Evolutionary conservation across 2,329 filamentous ascomycete species (phyloP), one percentile per base, ranked within the genome.

Genomic region (Fusarium algeriense): DNA sequence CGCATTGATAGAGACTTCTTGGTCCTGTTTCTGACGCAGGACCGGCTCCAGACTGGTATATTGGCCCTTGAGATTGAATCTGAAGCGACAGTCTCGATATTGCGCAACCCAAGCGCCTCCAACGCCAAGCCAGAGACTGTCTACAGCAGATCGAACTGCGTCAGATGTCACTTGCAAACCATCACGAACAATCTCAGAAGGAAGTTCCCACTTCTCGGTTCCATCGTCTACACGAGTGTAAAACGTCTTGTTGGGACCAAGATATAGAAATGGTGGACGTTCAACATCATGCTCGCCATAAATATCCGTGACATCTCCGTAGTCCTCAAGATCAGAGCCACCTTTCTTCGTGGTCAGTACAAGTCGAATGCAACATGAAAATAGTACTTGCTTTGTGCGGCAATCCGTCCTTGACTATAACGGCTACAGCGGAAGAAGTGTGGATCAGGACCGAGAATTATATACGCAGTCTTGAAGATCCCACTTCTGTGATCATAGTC

Each of bases 371-470:
- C 30, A 12, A 3, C 23, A 13, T 5, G 11, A 3, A 15, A 14
- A n/a, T 7, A 14, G 1, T 19, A 55, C 70, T 62, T 54, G 73
- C 74, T 75, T 34, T 37, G 40, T 3, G 69, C 61, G 4, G 71
- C 66, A 35, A 75, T 43, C 4, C 63, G 40, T 4, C 74, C 74
- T 9, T 26, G 38, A 14, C 52, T 57, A 7, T 53, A 65, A 34
- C 71, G 68, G n/a, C 44, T 65, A 15, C 74, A 76, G 15, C 73
- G 71, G 44, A 76, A 76, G 43, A 62, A 76, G 15, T 66, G 65
- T 9, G 53, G 55, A 11, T 58, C 44, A 3, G 71, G 60, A 3
- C 74, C 74, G 19, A 76, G 73, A 17, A 76, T 52, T n/a, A 73
- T 67, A 30, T 70, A 76, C 17, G 67, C 56, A 7, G 49, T 55